Evolutionary conservation across 305 asterid genomes (phyloP), one percentile per base, ranked within the genome.

Genomic region (Rubia tinctorum): DNA sequence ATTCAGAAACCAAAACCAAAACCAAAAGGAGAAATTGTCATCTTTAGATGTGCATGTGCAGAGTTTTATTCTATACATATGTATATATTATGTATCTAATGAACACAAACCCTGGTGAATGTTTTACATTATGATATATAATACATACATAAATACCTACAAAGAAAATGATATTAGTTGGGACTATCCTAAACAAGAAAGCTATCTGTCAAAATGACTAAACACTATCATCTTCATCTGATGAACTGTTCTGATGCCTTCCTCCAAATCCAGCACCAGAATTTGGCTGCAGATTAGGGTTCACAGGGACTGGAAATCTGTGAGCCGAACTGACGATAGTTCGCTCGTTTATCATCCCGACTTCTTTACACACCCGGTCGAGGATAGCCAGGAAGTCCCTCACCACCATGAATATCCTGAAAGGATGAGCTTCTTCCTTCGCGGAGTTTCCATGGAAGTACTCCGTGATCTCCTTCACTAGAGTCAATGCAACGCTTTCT

Each of bases 361-460:
- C 97, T 78, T 95, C 99, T 78, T 89, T 91, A 81, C 99, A 95
- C 0, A 92, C 99, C 6, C 94, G 91, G 68, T 92, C 98, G 42
- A 95, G 84, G 63, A 86, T 74, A 2, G 84, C 73, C 44, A 95
- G 75, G 79, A 95, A 95, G 75, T 95, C 98, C 30, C 98, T 82
- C 23, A 94, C 99, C 71, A 94, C 98, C 92, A 87, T 80, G 83
- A 94, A 94, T 73, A 94, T 91, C 72, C 97, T 80, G 67, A 94
- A 88, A 34, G 98, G 98, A 75, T 92, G 97, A 80, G 98, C 95
- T 63, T 94, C 99, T 81, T 94, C 99, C 84, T 80, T 86, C 1
- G 89, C 89, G n/a, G 99, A 91, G 86, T 89, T 83, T 27, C 99
- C 98, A 43, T 94, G 99, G 85, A 94, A 94, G 67, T 94, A 94